Conservation (phyloP, 768 basidiomycete genomes). For the Agrocybe chaxingu region DNA sequence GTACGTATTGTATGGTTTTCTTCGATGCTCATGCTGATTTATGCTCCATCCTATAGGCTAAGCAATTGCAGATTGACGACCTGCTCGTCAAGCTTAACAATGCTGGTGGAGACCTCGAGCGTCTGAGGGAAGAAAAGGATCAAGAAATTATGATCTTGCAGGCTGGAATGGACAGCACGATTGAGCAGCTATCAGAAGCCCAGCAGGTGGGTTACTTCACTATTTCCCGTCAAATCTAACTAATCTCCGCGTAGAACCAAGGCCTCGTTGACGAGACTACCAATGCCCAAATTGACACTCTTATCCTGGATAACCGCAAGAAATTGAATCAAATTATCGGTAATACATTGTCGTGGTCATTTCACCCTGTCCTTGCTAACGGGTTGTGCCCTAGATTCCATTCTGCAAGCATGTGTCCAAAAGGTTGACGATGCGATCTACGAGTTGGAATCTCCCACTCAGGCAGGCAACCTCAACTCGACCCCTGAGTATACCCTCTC, state of each 20-base stretch:
- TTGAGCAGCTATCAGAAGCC: conserved; percentile 81
- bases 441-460: conserved; percentile 94
- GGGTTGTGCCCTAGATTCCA: conserved; percentile 67
- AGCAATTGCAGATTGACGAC: conserved; percentile 97
- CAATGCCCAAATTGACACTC: conserved; percentile 94
- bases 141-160: conserved; percentile 94
- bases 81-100: conserved; percentile 77
- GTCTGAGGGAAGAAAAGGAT: conserved; percentile 91
- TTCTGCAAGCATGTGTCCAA: conserved; percentile 92
- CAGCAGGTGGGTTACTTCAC: conserved; percentile 59
- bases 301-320: conserved; percentile 96
- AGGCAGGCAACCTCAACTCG: conserved; percentile 93
- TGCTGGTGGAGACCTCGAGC: conserved; percentile 73
- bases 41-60: conserved; percentile 50
- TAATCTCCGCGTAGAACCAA: conserved; percentile 56
- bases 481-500: conserved; percentile 98
- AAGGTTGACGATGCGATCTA: conserved; percentile 98
- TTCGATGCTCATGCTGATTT: conserved; percentile 4
- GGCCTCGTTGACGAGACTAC: conserved; percentile 85
- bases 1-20: conserved; percentile 40
- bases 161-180: conserved; percentile 91
- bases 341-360: conserved; percentile 23
- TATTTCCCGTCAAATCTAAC: conserved; percentile 1
- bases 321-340: conserved; percentile 97
- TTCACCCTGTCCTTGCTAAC: conserved; percentile 10